Evolutionary conservation across 768 basidiomycete species (phyloP).

Genomic region (Boletales sp.): DNA sequence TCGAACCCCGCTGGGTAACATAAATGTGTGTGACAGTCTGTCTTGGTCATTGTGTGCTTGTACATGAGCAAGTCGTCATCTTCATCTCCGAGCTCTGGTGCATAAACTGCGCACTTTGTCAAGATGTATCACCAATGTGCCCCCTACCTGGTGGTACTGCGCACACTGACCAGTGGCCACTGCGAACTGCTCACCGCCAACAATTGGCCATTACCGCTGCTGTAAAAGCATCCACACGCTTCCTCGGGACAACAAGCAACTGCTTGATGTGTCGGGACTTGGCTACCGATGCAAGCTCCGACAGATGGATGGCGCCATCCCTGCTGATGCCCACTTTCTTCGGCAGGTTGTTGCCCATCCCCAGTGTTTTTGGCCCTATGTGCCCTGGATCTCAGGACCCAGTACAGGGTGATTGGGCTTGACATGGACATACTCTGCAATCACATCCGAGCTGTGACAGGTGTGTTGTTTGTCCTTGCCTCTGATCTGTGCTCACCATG

Average conservation of each 20-base stretch:
- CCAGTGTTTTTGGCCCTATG: conserved; percentile 69
- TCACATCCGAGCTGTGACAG: conserved; percentile 75
- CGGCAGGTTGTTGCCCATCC: conserved; percentile 71
- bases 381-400: conserved; percentile 1
- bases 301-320: conserved; percentile 77
- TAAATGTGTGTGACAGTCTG: conserved; percentile 66
- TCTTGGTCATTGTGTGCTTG: conserved; percentile 69
- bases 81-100: conserved; percentile 89
- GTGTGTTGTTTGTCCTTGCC: conserved; percentile 18
- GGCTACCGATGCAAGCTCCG: conserved; percentile 80
- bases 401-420: conserved; percentile 56
- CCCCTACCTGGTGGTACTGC: conserved; percentile 44
- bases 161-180: no score
- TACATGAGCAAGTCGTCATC: conserved; percentile 60
- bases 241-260: conserved; percentile 60
- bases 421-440: conserved; percentile 91
- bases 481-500: no score
- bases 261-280: conserved; percentile 49
- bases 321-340: conserved; percentile 77
- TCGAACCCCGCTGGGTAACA: conserved; percentile 45
- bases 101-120: conserved; percentile 79
- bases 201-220: conserved; percentile 41
- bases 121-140: conserved; percentile 73
- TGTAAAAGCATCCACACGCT: conserved; percentile 76
- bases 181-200: conserved; percentile 50